Conservation (phyloP, 2,329 filamentous ascomycete species). For the Rosellinia necatrix region DNA sequence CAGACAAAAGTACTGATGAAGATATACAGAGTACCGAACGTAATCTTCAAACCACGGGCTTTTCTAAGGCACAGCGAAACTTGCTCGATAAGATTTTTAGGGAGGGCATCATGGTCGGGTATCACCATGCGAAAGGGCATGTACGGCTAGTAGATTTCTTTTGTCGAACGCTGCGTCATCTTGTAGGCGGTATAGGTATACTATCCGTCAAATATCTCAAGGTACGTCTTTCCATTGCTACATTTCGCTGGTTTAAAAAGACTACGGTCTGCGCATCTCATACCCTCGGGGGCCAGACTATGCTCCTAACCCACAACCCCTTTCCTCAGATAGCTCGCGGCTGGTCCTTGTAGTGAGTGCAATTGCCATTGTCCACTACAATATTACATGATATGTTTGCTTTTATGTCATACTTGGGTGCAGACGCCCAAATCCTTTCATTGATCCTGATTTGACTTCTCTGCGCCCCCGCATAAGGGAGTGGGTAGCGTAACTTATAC, state of each 20-base stretch:
- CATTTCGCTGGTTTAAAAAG: background rate
- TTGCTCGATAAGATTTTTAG: conserved; percentile 61
- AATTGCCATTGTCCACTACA: no score
- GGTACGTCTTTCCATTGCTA: conserved; percentile 45
- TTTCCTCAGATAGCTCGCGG: no score
- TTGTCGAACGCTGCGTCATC: conserved; percentile 51
- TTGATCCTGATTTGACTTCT: background rate
- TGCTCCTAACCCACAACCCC: no score
- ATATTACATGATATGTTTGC: no score
- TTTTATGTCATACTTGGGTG: background rate
- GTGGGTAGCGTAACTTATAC: conserved; percentile 8
- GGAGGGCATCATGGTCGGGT: conserved; percentile 59
- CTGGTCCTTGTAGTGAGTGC: no score
- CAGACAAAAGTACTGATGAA: background rate
- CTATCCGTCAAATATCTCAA: conserved; percentile 70
- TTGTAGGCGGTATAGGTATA: conserved; percentile 64
- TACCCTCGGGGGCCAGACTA: no score
- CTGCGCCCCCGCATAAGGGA: background rate
- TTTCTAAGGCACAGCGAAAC: conserved; percentile 36
- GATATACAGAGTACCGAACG: background rate
- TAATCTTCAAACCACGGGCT: conserved; percentile 9
- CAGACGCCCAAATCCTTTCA: background rate
- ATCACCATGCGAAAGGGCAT: conserved; percentile 63
- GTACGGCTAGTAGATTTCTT: conserved; percentile 61
- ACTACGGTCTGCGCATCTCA: no score